phyloP scores from a whole-genome alignment of 2,329 filamentous ascomycete species.

The Nigrograna mackinnonii region DNA sequence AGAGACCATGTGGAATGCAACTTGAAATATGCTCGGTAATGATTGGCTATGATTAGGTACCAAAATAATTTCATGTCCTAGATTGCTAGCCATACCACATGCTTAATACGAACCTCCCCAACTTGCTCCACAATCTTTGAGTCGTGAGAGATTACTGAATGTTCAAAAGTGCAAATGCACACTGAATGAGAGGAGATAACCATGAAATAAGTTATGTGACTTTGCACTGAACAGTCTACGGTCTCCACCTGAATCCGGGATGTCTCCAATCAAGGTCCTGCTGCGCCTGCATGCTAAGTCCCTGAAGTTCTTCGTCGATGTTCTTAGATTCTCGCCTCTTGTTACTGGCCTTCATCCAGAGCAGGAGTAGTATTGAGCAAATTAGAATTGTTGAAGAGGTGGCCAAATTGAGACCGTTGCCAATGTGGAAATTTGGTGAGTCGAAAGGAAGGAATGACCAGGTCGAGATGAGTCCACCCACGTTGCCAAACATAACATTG shows the following conservation, averaged over 20 bases:
- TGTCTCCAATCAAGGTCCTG: conserved; percentile 51
- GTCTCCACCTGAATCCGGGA: conserved; percentile 66
- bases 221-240: too few relatives aligned
- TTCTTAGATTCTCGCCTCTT: conserved; percentile 58
- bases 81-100: too few relatives aligned
- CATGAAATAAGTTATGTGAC: too few relatives aligned
- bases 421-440: conserved; percentile 68
- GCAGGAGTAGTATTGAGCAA: conserved; percentile 50
- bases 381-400: conserved; percentile 62
- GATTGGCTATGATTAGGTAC: too few relatives aligned
- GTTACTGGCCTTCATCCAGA: conserved; percentile 69
- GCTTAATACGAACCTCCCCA: too few relatives aligned
- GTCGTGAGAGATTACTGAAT: too few relatives aligned
- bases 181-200: too few relatives aligned
- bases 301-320: conserved; percentile 60
- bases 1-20: too few relatives aligned
- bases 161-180: too few relatives aligned
- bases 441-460: conserved; percentile 69
- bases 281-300: conserved; percentile 41
- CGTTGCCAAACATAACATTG: conserved; percentile 72
- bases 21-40: too few relatives aligned
- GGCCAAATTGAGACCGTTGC: conserved; percentile 71
- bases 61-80: too few relatives aligned
- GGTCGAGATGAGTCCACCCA: conserved; percentile 70
- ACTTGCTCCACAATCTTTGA: too few relatives aligned